Base-by-base conservation (phyloP, 164 flowering plant genomes). In the Macadamia tetraphylla region DNA sequence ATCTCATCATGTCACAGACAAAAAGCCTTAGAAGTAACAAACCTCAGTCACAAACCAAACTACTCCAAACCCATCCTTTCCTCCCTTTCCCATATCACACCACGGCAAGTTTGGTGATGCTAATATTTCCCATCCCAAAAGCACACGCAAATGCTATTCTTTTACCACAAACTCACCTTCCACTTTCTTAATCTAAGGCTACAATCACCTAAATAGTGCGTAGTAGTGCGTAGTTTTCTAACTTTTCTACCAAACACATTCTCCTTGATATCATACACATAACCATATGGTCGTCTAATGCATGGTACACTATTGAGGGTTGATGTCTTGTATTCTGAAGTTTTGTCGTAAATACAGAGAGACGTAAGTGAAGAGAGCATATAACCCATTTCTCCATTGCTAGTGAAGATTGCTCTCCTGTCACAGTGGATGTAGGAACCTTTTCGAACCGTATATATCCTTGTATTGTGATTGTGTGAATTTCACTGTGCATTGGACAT, bases 81-180 rank as follows among this genome's bases (percentile, higher is more conserved):
- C 48, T 8, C 14, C 15, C 8, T 51, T 13, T 44, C 64, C 46
- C 15, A 29, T 56, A 23, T 23, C 23, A 29, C 64, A 70, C 68
- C 29, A 58, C 73, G 68, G 68, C 73, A 70, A 64, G 67, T 69
- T 52, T 62, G 60, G 52, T 69, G 61, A 69, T 69, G 66, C 51
- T 40, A 62, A n/a, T 57, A 6, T 23, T 11, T 66, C 29, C 11
- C 68, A 30, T 58, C 63, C 29, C 11, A 68, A 60, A 58, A 42
- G 29, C 43, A 65, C 78, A 75, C 72, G 78, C 78, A 75, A 71
- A 71, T 56, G 70, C 70, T 62, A 12, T 60, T 60, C 65, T 67
- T 72, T 68, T 57, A 65, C 72, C 66, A 71, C 59, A 68, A 44
- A 58, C 70, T 46, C 69, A 71, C 70, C 74, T 62, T 67, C 64